Conservation (phyloP, 2,329 filamentous ascomycete genomes). For the Ilyonectria robusta region DNA sequence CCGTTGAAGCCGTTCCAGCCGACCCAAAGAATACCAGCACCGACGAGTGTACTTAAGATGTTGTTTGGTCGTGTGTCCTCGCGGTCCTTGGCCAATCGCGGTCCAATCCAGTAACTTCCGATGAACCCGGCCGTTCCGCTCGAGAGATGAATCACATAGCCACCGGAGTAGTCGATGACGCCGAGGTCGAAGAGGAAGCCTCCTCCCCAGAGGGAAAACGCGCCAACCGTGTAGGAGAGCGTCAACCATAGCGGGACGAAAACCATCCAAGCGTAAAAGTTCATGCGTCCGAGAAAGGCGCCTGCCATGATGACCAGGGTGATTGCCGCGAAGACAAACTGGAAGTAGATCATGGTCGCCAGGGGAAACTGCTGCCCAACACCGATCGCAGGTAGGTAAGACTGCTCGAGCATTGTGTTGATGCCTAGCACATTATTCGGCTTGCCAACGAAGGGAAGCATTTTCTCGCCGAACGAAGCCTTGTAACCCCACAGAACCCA, state of each 20-base stretch:
- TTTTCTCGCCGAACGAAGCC: constrained; percentile 30
- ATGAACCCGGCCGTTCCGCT: constrained; percentile 31
- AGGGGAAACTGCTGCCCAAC: constrained; percentile 29
- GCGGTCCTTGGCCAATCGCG: constrained; percentile 23
- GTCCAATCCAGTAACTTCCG: constrained; percentile 31
- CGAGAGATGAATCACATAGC: constrained; percentile 32
- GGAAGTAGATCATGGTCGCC: constrained; percentile 33
- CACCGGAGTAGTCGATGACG: constrained; percentile 33
- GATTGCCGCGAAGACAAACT: constrained; percentile 35
- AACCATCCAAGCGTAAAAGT: constrained; percentile 32
- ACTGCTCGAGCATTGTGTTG: constrained; percentile 28
- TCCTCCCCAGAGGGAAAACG: constrained; percentile 31
- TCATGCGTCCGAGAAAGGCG: constrained; percentile 33
- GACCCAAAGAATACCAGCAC: constrained; percentile 31
- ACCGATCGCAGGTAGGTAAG: constrained; percentile 29
- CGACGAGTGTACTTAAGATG: constrained; percentile 21
- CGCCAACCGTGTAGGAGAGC: constrained; percentile 28
- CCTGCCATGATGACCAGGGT: constrained; percentile 30
- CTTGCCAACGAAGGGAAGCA: constrained; percentile 29
- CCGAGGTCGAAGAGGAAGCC: constrained; percentile 30
- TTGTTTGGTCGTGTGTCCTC: constrained; percentile 25
- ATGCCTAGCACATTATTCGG: constrained; percentile 31
- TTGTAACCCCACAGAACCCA: constrained; percentile 35
- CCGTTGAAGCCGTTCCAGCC: constrained; percentile 36
- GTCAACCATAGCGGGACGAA: constrained; percentile 32